Base-by-base conservation (phyloP, 345 rosid genomes). In the Populus simonii region DNA sequence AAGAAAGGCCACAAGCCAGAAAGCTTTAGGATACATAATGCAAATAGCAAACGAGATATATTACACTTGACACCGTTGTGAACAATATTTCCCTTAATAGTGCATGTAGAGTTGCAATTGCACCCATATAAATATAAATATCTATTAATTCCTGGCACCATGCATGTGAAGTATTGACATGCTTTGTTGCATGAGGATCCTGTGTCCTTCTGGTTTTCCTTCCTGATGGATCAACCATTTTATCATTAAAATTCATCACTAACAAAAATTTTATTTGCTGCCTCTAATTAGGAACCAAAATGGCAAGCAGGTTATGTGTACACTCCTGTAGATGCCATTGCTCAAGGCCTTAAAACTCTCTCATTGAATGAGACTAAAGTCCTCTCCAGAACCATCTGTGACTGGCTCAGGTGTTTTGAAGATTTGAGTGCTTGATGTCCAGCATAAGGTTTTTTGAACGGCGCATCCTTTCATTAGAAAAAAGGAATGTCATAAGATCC, bases 241-340 rank as follows among this genome's bases (percentile, higher is more conserved):
- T 25, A 11, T 77, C 66, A 57, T 75, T 41, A 45, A 13, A 47
- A 20, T 83, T 22, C 55, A 31, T 73, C 43, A 3, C 47, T 72
- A 47, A 75, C 73, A 12, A 27, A 59, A 47, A 33, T 61, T 39
- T 47, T 76, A 13, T 47, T 47, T 29, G 27, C 70, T 70, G 68
- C 16, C 17, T 45, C 69, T 71, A 66, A 49, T 36, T 87, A 92
- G 98, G 98, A 93, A 82, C 98, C 93, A 23, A 95, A 87, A 85
- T 95, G 98, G 98, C 87, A 88, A 84, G 96, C 74, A 13, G 99
- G 99, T 65, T 71, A 77, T 66, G 75, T 85, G 49, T 93, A 95
- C 81, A 93, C 97, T 71, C 98, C 98, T 53, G 98, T 88, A 36
- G 99, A 95, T 80, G 98, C 98, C 80, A 83, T 95, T 77, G 98